Base-by-base conservation (phyloP, 768 basidiomycete genomes). In the Rhizopogon roseolus region DNA sequence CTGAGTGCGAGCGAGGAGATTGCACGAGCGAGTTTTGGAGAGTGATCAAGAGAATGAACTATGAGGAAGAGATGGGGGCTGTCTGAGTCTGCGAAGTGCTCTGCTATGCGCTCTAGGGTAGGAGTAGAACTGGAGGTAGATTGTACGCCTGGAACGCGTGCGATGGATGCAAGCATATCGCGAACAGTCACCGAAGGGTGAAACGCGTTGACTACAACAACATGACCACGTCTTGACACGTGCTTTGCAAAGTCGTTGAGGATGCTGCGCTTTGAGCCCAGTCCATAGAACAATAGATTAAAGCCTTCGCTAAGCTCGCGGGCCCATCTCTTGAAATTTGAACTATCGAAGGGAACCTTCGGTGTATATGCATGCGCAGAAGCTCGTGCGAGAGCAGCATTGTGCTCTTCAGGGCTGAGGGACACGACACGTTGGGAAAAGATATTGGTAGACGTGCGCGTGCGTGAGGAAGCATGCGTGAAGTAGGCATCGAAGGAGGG, bases 401-500 rank as follows among this genome's bases (percentile, higher is more conserved):
- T 58, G 59, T 82, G 86, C 62, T 87, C 86, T 22, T 88, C 83
- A 3, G 80, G 70, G 11, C 84, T 80, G 37, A 93, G 74, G 1
- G 91, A 88, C 22, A 84, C 77, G 32, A 92, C 81, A 25, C 86
- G 80, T 22, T 78, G 66, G 0, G 93, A 91, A 67, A 93, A 93
- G 46, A 91, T 80, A 60, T 88, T 86, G 55, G 83, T 73, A 32
- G 91, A 92, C 29, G 93, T 95, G 57, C 81, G 81, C 1, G 83
- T 71, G 14, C 86, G 79, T 22, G 82, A 75, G 8, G 84, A 74
- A 28, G 79, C 73, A 39, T 83, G 78, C 6, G 74, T 76, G 66
- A 98, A 90, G 73, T 96, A 98, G 19, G 86, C 83, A 71, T 98
- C 94, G 52, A 94, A 93, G 6, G 84, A 73, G 6, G 90, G 83